Conservation (phyloP, 2,329 filamentous ascomycete species). For the Colletotrichum sojae region DNA sequence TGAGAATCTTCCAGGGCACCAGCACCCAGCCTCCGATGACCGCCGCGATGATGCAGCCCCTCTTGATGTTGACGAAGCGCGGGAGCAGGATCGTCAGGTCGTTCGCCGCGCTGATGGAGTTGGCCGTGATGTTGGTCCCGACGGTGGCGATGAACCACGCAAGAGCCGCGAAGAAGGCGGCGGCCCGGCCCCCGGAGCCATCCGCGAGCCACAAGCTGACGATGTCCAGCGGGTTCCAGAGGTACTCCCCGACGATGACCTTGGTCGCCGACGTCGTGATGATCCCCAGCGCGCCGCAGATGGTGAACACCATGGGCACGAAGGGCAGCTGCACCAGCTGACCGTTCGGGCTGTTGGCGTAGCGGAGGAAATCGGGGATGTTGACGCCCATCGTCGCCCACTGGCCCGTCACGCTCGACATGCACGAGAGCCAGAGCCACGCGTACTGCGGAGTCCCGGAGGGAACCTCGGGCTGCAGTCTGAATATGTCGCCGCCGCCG, state of each 20-base stretch:
- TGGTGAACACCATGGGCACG: slow-evolving; percentile 62
- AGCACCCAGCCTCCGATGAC: slow-evolving; percentile 70
- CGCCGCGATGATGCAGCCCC: slow-evolving; percentile 69
- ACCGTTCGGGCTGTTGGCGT: slow-evolving; percentile 46
- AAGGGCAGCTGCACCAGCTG: slow-evolving; percentile 50
- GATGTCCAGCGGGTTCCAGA: slow-evolving; percentile 66
- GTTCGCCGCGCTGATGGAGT: slow-evolving; percentile 68
- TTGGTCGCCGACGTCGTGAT: slow-evolving; percentile 67
- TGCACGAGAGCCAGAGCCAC: slow-evolving; percentile 40
- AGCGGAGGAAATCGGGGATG: slow-evolving; percentile 62
- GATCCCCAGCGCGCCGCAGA: slow-evolving; percentile 64
- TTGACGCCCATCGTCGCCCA: slow-evolving; percentile 54
- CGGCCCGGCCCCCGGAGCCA: slow-evolving; percentile 58
- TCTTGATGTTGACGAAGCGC: slow-evolving; percentile 67
- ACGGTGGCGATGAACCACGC: slow-evolving; percentile 69
- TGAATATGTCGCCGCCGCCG: slow-evolving; percentile 43
- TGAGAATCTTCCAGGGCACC: slow-evolving; percentile 77
- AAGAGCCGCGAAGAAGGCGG: slow-evolving; percentile 64
- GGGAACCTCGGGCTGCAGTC: slow-evolving; percentile 27
- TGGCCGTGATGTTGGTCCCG: slow-evolving; percentile 70
- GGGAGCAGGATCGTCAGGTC: slow-evolving; percentile 69
- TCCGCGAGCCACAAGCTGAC: slow-evolving; percentile 57
- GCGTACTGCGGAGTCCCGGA: slow-evolving; percentile 33
- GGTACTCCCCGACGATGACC: slow-evolving; percentile 56
- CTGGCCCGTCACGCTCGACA: slow-evolving; percentile 36